These are phyloP conservation scores for Aureobasidium sp. DNA, from an alignment of 2,329 filamentous ascomycete species.

Conservation along the genomic window DNA sequence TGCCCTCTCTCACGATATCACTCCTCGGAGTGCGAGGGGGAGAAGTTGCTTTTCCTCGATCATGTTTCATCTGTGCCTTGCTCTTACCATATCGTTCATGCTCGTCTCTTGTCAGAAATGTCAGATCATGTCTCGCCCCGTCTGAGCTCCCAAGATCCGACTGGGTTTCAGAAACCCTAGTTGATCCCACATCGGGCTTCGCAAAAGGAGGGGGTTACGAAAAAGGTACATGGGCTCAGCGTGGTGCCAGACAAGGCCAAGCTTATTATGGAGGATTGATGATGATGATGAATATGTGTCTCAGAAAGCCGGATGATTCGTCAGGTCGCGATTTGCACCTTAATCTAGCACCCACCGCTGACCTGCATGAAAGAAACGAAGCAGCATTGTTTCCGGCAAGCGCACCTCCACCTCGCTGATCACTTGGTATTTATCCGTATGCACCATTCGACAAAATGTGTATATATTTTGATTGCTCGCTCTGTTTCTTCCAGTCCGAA, in stretches of 20 bases:
- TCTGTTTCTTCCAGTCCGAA: not conserved
- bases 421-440: not conserved
- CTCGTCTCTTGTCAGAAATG: not conserved
- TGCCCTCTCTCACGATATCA: not conserved
- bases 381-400: not conserved
- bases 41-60: not conserved
- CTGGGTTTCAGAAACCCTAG: not conserved
- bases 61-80: constrained; percentile 5
- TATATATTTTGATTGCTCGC: not conserved
- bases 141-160: not conserved
- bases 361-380: not conserved
- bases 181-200: not conserved
- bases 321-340: not conserved
- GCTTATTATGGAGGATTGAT: not conserved
- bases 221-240: constrained; percentile 3
- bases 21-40: not conserved
- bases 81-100: not conserved
- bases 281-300: not conserved
- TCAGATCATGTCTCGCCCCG: not conserved
- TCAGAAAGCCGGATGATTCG: not conserved
- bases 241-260: not conserved
- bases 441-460: not conserved
- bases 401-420: not conserved
- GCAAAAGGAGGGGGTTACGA: not conserved
- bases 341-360: not conserved